Evolutionary conservation across 306 rosid genomes (phyloP), one percentile per base, ranked within the genome.

Genomic region (Clitoria ternatea): DNA sequence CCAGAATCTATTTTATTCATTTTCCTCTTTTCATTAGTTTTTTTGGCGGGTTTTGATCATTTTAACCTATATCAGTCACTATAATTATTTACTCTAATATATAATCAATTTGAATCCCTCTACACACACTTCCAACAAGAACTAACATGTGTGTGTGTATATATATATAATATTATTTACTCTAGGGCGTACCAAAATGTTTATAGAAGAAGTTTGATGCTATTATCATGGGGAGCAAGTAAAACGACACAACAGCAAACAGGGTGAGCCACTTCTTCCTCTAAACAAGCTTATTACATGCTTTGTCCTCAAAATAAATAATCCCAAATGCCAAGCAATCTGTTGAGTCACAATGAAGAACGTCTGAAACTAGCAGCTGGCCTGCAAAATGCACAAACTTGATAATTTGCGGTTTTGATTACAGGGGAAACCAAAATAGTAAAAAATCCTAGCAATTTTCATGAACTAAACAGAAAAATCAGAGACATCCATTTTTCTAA

Each of bases 291-390:
- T 23, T 55, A 63, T 33, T 72, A 40, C 26, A 81, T 47, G 42
- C 19, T 24, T 24, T 33, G 47, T 56, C 64, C n/a, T 23, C 19
- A 35, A 15, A 39, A 36, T 2, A 19, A 9, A 39, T n/a, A n/a
- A n/a, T n/a, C n/a, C n/a, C n/a, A n/a, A n/a, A n/a, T n/a, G n/a
- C n/a, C n/a, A n/a, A n/a, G n/a, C n/a, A n/a, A n/a, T n/a, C n/a
- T n/a, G n/a, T n/a, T n/a, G n/a, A n/a, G 3, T 90, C 84, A 88
- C 2, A 90, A 55, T 11, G n/a, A 72, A 29, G 96, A 88, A 35
- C 67, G 87, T 54, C 82, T 76, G 56, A 65, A 80, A 54, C 72
- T 77, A 26, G 73, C 7, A 60, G 39, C 70, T n/a, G 88, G 68
- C 92, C 95, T 88, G 90, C 83, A 86, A 80, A 72, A 84, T 50